Evolutionary conservation across 495 filamentous ascomycete species (phyloP), one percentile per base, ranked within the genome.

Genomic region (Aspergillus funiculosus): DNA sequence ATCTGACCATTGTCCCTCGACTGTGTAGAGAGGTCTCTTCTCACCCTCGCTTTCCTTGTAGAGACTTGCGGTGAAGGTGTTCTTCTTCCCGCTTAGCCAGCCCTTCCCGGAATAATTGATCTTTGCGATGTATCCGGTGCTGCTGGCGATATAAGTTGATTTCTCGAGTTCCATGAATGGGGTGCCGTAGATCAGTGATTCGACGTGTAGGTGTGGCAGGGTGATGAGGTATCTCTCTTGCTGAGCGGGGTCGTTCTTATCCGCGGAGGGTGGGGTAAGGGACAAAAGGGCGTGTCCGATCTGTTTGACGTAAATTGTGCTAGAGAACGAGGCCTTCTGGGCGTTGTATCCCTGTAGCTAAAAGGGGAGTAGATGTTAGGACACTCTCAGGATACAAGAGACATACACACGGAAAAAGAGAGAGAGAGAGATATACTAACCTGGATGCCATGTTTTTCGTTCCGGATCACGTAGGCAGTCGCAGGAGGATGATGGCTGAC

Each of bases 401-500:
- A 21, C n/a, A n/a, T n/a, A 21, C 28, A 26, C 37, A 30, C 28
- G 9, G 25, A 25, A 43, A 25, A 9, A 17, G 29, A 13, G 30
- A n/a, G n/a, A n/a, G n/a, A n/a, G n/a, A n/a, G n/a, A n/a, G n/a
- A n/a, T n/a, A n/a, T n/a, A 60, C 66, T 58, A 53, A 79, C 75
- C 58, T 78, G 81, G 22, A 98, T 78, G 25, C 87, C 86, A 48
- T 90, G 78, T 49, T 90, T 78, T 15, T 82, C 66, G 63, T 98
- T 97, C 63, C 76, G 83, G 54, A 97, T 94, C 45, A 82, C 83
- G 63, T 95, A 97, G 3, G 91, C 94, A 6, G 94, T 98, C 21
- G 88, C 89, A 8, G 94, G 92, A n/a, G 94, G 92, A 58, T 98
- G 92, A 56, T 97, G 92, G 70, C 88, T 86, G 62, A 90, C 86